phyloP scores from a whole-genome alignment of 73 alveolate genomes.

The Paramecium primaurelia region DNA sequence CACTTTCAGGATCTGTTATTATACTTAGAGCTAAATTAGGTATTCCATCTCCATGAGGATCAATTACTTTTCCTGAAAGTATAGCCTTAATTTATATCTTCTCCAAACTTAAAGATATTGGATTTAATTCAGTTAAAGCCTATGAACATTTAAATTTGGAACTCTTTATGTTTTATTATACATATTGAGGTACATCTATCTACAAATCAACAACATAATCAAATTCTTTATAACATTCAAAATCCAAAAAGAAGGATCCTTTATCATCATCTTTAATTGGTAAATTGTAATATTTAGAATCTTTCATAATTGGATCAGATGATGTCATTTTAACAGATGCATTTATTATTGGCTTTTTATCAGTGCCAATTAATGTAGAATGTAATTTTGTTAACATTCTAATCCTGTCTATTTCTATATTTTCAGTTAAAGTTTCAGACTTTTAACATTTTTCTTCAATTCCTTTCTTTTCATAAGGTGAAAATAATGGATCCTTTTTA shows the following conservation, averaged over 20 bases:
- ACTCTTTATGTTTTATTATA: not conserved
- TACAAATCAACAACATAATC: not conserved
- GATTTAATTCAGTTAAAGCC: not conserved
- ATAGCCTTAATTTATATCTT: not conserved
- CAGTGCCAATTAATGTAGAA: not conserved
- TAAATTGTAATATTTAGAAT: not conserved
- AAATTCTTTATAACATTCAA: not conserved
- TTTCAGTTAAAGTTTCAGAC: not conserved
- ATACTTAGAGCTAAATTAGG: not conserved
- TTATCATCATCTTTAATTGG: constrained; percentile 9
- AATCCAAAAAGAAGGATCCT: not conserved
- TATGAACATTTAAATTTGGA: not conserved
- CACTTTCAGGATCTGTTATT: not conserved
- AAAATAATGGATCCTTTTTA: not conserved
- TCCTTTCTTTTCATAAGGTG: not conserved
- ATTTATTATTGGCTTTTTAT: not conserved
- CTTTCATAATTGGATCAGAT: constrained; percentile 23
- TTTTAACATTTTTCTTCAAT: not conserved
- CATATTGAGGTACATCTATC: constrained; percentile 1
- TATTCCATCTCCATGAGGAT: not conserved
- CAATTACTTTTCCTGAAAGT: not conserved
- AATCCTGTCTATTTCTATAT: not conserved
- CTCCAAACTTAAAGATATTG: not conserved
- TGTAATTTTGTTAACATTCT: not conserved
- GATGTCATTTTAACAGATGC: not conserved